Base-by-base conservation (phyloP, 164 flowering plant species). In the Aristolochia californica region DNA sequence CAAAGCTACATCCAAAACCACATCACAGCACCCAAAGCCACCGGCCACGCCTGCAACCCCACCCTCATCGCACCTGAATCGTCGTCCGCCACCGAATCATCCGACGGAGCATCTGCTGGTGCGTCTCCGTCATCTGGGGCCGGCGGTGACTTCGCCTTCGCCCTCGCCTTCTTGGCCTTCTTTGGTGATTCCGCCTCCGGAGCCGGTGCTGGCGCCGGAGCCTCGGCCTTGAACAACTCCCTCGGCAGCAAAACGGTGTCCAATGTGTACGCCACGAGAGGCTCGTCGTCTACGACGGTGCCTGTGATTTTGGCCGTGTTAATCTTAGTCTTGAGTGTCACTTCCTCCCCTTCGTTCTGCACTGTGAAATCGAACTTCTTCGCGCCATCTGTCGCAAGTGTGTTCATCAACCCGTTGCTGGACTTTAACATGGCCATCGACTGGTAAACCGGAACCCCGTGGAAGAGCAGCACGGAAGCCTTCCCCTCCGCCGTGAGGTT, bases 171-270 rank as follows among this genome's bases (percentile, higher is more conserved):
- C 50, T 47, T 47, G 18, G 21, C 54, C 27, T 24, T 13, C 27
- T 50, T 50, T 14, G 54, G 54, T 14, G 54, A 50, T 4, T 50
- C 67, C 44, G 75, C 68, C 4, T 61, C 64, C 8, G 74, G 74
- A 0, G 76, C 84, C 18, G 85, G 80, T 0, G 83, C 83, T 1
- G 88, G 87, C 0, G 91, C 65, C 20, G 85, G 85, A 0, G 83
- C 17, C 50, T 69, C 75, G 18, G 64, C 72, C 70, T 81, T 83
- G 54, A 84, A 87, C 59, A 91, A 55, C 75, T 91, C 98, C 61
- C 38, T 67, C 9, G 96, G 96, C 75, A 74, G 1, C 68, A 91
- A 48, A 0, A 91, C 98, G 75, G 82, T 78, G 60, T 83, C 72
- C 22, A 83, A 45, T 0, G 80, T 55, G 68, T 70, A 88, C 12